phyloP scores from a whole-genome alignment of 148 eudicot genomes.

The Cornus kousa region DNA sequence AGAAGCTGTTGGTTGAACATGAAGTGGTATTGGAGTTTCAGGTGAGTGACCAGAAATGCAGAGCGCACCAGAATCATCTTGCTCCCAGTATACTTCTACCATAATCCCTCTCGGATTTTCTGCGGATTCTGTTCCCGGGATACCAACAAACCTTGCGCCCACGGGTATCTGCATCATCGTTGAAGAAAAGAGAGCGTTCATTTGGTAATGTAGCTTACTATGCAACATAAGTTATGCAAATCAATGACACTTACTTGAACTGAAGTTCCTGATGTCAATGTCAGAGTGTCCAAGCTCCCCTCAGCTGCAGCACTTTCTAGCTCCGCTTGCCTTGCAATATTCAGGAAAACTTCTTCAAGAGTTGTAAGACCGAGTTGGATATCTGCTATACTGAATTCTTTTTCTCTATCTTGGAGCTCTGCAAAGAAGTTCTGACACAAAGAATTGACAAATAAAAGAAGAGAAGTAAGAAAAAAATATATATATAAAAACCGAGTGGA shows the following conservation, averaged over 20 bases:
- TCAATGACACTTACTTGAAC: slow-evolving; percentile 37
- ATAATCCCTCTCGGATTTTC: slow-evolving; percentile 54
- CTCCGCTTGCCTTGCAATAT: slow-evolving; percentile 65
- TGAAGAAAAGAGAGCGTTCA: neutral
- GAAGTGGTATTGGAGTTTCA: slow-evolving; percentile 48
- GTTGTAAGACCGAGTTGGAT: slow-evolving; percentile 72
- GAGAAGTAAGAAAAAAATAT: neutral
- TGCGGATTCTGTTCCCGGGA: slow-evolving; percentile 54
- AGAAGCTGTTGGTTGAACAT: slow-evolving; percentile 32
- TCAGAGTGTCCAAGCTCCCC: slow-evolving; percentile 47
- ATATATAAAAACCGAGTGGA: neutral
- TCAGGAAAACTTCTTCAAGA: slow-evolving; percentile 73
- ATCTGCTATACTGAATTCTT: slow-evolving; percentile 55
- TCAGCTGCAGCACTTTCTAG: slow-evolving; percentile 61
- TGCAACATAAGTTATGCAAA: neutral
- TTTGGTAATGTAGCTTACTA: neutral
- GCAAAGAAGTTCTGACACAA: slow-evolving; percentile 40
- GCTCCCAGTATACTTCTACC: slow-evolving; percentile 71
- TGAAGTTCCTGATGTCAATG: slow-evolving; percentile 47
- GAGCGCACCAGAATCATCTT: slow-evolving; percentile 60
- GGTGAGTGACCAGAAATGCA: slow-evolving; percentile 60
- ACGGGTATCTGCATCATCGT: slow-evolving; percentile 46
- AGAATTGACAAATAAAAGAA: neutral
- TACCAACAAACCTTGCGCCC: slow-evolving; percentile 52
- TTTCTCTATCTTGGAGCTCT: slow-evolving; percentile 61